Conservation (phyloP, 148 eudicot species). For the Fagopyrum tataricum region DNA sequence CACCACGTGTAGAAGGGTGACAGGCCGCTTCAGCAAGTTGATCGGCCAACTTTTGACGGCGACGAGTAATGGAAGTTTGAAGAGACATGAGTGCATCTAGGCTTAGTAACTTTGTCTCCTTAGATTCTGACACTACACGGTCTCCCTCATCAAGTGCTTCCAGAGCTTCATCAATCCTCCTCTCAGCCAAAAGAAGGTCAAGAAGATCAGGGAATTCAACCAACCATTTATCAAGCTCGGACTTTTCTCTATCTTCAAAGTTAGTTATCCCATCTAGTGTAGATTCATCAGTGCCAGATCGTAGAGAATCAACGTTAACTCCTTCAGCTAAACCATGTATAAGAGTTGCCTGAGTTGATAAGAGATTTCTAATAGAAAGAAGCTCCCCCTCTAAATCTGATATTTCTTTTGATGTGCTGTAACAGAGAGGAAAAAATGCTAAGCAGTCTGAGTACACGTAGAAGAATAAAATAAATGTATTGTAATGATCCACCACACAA, state of each 20-base stretch:
- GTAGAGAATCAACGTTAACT: conserved; percentile 62
- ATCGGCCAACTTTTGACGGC: conserved; percentile 84
- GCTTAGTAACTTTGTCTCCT: conserved; percentile 55
- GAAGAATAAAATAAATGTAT: neutral
- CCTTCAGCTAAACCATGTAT: conserved; percentile 95
- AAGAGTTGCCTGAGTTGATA: conserved; percentile 88
- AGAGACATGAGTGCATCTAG: conserved; percentile 46
- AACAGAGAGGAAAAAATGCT: neutral
- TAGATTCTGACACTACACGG: conserved; percentile 59
- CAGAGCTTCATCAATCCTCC: conserved; percentile 87
- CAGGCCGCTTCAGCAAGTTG: conserved; percentile 96
- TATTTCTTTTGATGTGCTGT: conserved; percentile 94
- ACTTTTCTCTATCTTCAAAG: conserved; percentile 52
- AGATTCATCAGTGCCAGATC: conserved; percentile 37
- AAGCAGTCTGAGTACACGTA: neutral
- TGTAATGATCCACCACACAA: neutral
- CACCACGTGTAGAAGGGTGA: conserved; percentile 92
- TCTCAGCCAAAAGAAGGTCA: conserved; percentile 91
- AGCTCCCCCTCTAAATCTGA: conserved; percentile 99
- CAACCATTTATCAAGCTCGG: conserved; percentile 72
- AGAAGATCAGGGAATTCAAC: conserved; percentile 90
- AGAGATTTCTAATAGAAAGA: conserved; percentile 81
- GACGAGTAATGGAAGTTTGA: conserved; percentile 56
- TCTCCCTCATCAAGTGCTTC: conserved; percentile 84
- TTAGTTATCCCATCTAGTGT: conserved; percentile 26